phyloP scores from a whole-genome alignment of 108 stramenopile genomes.

The Epithemia pelagica region DNA sequence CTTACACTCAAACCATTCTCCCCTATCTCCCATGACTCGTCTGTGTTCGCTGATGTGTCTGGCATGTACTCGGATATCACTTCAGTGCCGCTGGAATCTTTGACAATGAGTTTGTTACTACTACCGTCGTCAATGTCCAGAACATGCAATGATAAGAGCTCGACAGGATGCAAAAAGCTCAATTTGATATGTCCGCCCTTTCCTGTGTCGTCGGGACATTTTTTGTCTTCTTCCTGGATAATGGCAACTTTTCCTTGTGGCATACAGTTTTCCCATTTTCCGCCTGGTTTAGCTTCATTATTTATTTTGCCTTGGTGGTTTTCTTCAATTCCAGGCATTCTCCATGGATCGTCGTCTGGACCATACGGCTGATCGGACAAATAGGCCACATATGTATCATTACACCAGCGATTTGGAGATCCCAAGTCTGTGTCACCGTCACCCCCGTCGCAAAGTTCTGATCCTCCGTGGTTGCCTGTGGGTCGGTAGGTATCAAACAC shows the following conservation, averaged over 20 bases:
- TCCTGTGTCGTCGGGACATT: slow-evolving; percentile 16
- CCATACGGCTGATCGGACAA: background rate
- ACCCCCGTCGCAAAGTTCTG: background rate
- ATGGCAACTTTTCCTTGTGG: slow-evolving; percentile 14
- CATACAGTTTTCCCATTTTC: slow-evolving; percentile 7
- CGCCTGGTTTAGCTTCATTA: background rate
- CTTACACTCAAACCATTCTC: background rate
- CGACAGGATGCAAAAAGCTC: slow-evolving; percentile 6
- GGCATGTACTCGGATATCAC: background rate
- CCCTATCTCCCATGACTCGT: background rate
- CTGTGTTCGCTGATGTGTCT: too few relatives aligned
- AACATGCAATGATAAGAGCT: background rate
- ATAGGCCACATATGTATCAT: background rate
- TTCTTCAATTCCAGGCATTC: too few relatives aligned
- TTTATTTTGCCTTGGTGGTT: background rate
- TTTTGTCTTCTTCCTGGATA: slow-evolving; percentile 17
- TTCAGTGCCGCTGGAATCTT: background rate
- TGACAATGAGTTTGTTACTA: background rate
- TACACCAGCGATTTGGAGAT: slow-evolving; percentile 10
- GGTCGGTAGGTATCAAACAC: background rate
- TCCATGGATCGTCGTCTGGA: background rate
- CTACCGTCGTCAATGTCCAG: slow-evolving; percentile 14
- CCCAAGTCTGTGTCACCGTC: slow-evolving; percentile 19
- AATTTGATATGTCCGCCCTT: slow-evolving; percentile 12
- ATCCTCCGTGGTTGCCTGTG: background rate